Evolutionary conservation across 805 yeast genomes (phyloP).

Genomic region (Blastobotrys americana): DNA sequence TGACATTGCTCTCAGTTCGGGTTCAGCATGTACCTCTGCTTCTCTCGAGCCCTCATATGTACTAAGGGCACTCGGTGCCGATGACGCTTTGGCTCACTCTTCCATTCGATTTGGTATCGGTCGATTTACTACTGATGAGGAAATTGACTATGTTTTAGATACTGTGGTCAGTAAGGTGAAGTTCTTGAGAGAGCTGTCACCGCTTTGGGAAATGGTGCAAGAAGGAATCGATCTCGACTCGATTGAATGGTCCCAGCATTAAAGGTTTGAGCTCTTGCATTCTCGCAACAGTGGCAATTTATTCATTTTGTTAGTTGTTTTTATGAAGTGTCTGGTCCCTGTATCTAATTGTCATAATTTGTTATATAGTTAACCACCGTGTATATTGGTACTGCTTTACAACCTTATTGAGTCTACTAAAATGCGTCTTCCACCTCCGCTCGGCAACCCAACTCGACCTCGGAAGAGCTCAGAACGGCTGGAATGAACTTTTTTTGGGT

Average conservation of each 20-base stretch:
- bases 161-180: constrained; percentile 87
- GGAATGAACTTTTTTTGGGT: too few relatives aligned
- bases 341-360: too few relatives aligned
- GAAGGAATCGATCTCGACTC: constrained; percentile 92
- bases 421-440: too few relatives aligned
- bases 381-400: too few relatives aligned
- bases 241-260: constrained; percentile 98
- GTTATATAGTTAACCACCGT: too few relatives aligned
- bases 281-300: too few relatives aligned
- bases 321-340: too few relatives aligned
- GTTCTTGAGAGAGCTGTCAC: constrained; percentile 85
- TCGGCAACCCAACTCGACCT: too few relatives aligned
- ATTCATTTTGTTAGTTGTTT: too few relatives aligned
- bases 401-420: too few relatives aligned
- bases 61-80: constrained; percentile 93
- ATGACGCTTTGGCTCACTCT: constrained; percentile 97
- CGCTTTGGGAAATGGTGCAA: constrained; percentile 98
- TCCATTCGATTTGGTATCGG: constrained; percentile 96
- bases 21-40: constrained; percentile 98
- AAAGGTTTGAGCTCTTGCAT: too few relatives aligned
- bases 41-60: constrained; percentile 97
- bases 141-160: constrained; percentile 84
- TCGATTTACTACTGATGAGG: constrained; percentile 93
- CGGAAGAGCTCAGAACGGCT: too few relatives aligned
- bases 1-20: constrained; percentile 92